These are phyloP conservation scores for Apocynum venetum DNA, from an alignment of 257 asterid species.

Conservation along the genomic window DNA sequence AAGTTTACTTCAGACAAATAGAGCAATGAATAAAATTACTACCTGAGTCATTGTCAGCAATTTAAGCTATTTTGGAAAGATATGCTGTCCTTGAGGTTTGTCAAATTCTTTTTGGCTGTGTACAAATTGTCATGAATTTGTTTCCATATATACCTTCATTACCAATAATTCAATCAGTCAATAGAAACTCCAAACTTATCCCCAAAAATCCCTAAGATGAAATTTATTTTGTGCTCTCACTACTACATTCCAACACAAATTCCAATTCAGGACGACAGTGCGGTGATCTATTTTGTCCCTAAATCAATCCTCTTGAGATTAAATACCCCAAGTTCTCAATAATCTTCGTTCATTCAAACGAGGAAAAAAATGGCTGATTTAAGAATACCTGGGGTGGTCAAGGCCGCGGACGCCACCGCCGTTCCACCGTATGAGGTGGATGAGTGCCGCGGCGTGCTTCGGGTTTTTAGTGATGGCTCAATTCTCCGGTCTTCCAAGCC, in stretches of 20 bases:
- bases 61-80: too few species aligned
- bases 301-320: not conserved
- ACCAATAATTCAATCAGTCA: too few species aligned
- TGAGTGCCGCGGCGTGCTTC: constrained; percentile 67
- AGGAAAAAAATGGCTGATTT: not conserved
- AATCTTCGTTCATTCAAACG: not conserved
- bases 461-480: constrained; percentile 65
- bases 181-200: not conserved
- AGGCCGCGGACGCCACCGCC: not conserved
- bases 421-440: constrained; percentile 49
- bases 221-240: not conserved
- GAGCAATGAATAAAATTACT: too few species aligned
- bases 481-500: constrained; percentile 53
- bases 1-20: too few species aligned
- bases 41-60: too few species aligned
- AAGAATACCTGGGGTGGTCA: not conserved
- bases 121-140: too few species aligned
- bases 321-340: not conserved
- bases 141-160: not conserved
- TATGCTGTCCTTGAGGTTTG: not conserved
- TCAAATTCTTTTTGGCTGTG: not conserved
- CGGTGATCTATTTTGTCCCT: constrained; percentile 3
- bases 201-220: not conserved
- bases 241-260: not conserved
- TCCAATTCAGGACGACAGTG: constrained; percentile 11